phyloP scores from a whole-genome alignment of 2,329 filamentous ascomycete genomes.

The Aspergillus pseudonomiae region DNA sequence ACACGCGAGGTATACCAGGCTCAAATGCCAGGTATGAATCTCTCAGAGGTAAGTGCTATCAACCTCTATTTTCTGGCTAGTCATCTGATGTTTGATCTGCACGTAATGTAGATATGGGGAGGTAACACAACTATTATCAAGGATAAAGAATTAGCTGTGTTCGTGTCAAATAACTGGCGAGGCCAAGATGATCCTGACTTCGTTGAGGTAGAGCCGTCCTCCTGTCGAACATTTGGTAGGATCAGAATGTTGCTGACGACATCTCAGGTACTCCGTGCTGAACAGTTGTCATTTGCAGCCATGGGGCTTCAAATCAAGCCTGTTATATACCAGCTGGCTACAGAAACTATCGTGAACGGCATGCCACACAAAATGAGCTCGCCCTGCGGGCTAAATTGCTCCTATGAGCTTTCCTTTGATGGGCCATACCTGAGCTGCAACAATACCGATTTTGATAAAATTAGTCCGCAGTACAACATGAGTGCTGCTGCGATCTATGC shows the following conservation, averaged over 20 bases:
- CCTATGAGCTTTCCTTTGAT: not conserved
- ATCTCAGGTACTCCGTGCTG: not conserved
- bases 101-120: not conserved
- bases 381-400: not conserved
- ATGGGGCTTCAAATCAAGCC: not conserved
- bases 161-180: not conserved
- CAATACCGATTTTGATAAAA: rapidly evolving
- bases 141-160: not conserved
- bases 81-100: not conserved
- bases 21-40: not conserved
- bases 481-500: not conserved
- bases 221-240: too few relatives aligned
- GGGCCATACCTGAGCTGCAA: not conserved
- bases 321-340: not conserved
- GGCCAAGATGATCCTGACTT: not conserved
- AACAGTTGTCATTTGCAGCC: rapidly evolving
- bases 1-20: not conserved
- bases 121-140: not conserved
- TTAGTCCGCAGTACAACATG: rapidly evolving
- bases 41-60: not conserved
- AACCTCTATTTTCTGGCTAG: too few relatives aligned
- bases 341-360: not conserved
- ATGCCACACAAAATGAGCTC: rapidly evolving
- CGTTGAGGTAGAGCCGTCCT: not conserved
- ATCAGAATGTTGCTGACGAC: too few relatives aligned